phyloP scores from a whole-genome alignment of 108 stramenopile species.

The Mediolabrus comicus region DNA sequence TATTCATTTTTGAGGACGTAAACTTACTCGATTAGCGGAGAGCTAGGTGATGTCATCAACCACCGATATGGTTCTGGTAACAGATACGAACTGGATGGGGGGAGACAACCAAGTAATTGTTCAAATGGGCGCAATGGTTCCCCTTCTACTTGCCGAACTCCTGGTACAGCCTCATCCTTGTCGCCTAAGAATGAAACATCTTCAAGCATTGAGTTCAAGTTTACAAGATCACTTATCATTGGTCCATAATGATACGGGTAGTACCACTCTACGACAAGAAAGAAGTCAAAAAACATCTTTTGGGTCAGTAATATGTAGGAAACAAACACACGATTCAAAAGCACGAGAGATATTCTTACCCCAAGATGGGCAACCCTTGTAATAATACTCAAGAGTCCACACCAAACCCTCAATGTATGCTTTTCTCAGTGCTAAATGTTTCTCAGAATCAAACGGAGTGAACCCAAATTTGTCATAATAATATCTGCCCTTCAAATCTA shows the following conservation, averaged over 20 bases:
- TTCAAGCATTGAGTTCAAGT: slow-evolving; percentile 61
- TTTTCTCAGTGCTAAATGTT: slow-evolving; percentile 78
- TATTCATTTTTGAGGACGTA: not conserved
- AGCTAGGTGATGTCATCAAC: slow-evolving; percentile 84
- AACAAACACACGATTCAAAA: not conserved
- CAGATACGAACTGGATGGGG: slow-evolving; percentile 88
- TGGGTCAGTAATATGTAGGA: not conserved
- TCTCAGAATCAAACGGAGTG: slow-evolving; percentile 82
- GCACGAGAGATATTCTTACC: not conserved
- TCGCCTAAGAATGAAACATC: slow-evolving; percentile 64
- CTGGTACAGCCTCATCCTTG: slow-evolving; percentile 15
- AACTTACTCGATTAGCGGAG: slow-evolving; percentile 80
- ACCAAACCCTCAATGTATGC: slow-evolving; percentile 92
- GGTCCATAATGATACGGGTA: slow-evolving; percentile 98
- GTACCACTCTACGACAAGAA: slow-evolving; percentile 80
- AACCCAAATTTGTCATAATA: slow-evolving; percentile 94
- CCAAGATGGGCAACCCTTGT: slow-evolving; percentile 93
- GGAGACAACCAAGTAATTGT: slow-evolving; percentile 95
- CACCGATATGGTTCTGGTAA: slow-evolving; percentile 90
- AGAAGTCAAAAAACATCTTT: not conserved
- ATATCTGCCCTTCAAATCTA: slow-evolving; percentile 85
- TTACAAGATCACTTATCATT: slow-evolving; percentile 93
- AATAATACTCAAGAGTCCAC: slow-evolving; percentile 98
- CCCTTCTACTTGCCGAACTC: slow-evolving; percentile 51
- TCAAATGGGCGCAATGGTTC: slow-evolving; percentile 89